Evolutionary conservation across 2,329 filamentous ascomycete genomes (phyloP), one percentile per base, ranked within the genome.

Genomic region (Aspergillus novoparasiticus): DNA sequence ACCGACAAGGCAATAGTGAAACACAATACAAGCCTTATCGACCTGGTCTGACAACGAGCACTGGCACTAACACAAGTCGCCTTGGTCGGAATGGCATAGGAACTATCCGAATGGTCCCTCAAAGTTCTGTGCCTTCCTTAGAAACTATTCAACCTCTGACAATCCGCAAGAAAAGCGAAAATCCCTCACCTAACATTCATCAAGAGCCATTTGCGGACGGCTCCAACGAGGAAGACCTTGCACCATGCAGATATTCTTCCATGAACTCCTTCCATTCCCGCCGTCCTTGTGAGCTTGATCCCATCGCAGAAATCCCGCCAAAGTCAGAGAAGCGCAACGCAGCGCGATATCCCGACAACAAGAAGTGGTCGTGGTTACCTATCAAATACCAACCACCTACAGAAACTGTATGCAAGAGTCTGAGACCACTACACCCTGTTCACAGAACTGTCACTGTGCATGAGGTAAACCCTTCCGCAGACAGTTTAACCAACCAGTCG

Each of bases 81-180:
- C 64, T 58, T 61, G 65, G 58, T 46, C 64, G 58, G 23, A 70
- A 78, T 58, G 69, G 68, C 12, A 78, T 72, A 60, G 75, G 79
- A 34, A 88, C 86, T 0, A 86, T 89, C 50, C 82, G 87, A 14
- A 77, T 89, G 66, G 86, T 89, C 3, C 80, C 84, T 32, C 80
- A 82, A 11, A 84, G 83, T 41, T 82, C 84, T 5, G 71, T 81
- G 11, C 79, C 76, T 4, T 80, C 79, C 6, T 77, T 80, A 30
- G 73, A 74, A 34, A 76, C 75, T 19, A 71, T 86, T 9, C 84
- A 83, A 45, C 84, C 86, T 2, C 76, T 88, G 53, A 85, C 83
- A 56, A 84, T 88, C 48, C 81, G 84, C 55, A 88, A 88, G 76
- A 77, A 54, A 43, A 26, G 53, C 28, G 21, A 56, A 53, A 23